Conservation (phyloP, 805 yeast species). For the Alloascoidea hylecoeti region DNA sequence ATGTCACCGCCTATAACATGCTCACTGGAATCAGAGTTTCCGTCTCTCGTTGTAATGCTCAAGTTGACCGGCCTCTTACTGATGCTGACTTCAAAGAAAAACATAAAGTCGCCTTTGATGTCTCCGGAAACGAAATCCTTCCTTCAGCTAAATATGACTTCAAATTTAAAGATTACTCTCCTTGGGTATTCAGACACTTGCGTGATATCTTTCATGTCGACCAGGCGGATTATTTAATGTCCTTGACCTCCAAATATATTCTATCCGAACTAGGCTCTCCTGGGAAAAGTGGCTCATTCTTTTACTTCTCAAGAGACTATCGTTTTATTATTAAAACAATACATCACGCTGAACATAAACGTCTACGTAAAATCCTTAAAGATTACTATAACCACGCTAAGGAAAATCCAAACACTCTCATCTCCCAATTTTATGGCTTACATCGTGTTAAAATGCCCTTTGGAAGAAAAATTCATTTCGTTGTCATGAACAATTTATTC, state of each 20-base stretch:
- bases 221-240: conserved; percentile 89
- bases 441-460: conserved; percentile 88
- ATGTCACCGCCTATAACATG: conserved; percentile 93
- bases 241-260: conserved; percentile 86
- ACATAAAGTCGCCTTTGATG: conserved; percentile 80
- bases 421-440: conserved; percentile 93
- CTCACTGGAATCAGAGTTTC: conserved; percentile 93
- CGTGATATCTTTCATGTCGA: conserved; percentile 74
- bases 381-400: conserved; percentile 74
- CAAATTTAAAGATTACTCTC: conserved; percentile 92
- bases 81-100: conserved; percentile 58
- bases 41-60: conserved; percentile 76
- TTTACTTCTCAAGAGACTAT: conserved; percentile 88
- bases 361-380: conserved; percentile 56
- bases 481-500: conserved; percentile 93
- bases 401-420: conserved; percentile 75
- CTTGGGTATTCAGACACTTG: conserved; percentile 83
- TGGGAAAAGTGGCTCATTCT: conserved; percentile 93
- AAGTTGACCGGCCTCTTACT: conserved; percentile 59
- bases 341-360: conserved; percentile 84
- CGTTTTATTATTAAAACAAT: conserved; percentile 92
- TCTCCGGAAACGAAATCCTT: conserved; percentile 69
- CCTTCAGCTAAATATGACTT: conserved; percentile 93
- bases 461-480: conserved; percentile 71
- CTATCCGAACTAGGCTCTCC: conserved; percentile 89